These are phyloP conservation scores for Eucalyptus cloeziana DNA, from an alignment of 345 rosid genomes.

Conservation along the genomic window DNA sequence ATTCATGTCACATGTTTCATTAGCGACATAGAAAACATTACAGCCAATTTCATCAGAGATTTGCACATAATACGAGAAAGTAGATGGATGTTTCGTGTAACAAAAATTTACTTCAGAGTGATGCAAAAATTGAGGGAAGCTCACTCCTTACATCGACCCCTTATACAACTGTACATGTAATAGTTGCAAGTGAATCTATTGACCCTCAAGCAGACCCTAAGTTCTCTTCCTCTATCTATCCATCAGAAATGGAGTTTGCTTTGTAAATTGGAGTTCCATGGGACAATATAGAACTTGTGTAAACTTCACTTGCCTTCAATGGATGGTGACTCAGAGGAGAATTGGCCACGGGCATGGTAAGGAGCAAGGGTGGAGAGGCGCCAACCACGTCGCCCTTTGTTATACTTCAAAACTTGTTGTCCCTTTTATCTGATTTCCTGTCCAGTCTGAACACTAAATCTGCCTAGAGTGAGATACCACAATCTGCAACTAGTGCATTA, in stretches of 20 bases:
- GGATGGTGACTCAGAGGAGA: background rate
- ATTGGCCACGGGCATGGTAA: background rate
- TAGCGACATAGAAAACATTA: background rate
- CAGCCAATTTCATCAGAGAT: background rate
- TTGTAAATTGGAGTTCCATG: background rate
- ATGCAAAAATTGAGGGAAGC: background rate
- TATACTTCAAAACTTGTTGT: background rate
- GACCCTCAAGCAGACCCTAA: background rate
- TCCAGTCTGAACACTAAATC: background rate
- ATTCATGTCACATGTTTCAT: background rate
- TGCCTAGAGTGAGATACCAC: background rate
- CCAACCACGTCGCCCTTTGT: background rate
- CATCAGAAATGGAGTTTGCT: background rate
- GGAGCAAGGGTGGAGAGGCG: background rate
- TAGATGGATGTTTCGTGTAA: background rate
- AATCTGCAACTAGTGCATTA: background rate
- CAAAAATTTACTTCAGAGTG: background rate
- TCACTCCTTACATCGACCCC: background rate
- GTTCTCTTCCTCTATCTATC: background rate
- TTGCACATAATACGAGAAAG: background rate
- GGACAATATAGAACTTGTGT: background rate
- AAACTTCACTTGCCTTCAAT: background rate
- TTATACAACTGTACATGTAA: background rate
- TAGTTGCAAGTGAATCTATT: background rate
- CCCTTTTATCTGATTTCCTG: background rate